Evolutionary conservation across 495 filamentous ascomycete genomes (phyloP).

Genomic region (Penicillium antarcticum): DNA sequence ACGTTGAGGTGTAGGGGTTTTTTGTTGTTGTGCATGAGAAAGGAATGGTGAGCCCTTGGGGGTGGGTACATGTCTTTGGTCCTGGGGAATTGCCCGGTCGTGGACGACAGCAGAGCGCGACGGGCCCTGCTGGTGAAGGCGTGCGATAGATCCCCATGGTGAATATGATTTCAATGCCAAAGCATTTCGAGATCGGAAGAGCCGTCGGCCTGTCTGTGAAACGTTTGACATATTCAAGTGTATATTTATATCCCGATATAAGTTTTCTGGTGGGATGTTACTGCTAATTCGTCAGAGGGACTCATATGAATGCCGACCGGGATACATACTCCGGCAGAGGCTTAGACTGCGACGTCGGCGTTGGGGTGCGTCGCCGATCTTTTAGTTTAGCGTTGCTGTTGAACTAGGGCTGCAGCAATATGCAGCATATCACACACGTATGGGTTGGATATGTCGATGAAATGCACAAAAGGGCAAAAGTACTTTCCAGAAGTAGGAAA

Average conservation of each 20-base stretch:
- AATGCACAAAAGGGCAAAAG: neutral
- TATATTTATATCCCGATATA: neutral
- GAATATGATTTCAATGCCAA: neutral
- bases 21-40: constrained; percentile 9
- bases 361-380: neutral
- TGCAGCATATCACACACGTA: neutral
- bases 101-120: constrained; percentile 26
- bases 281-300: neutral
- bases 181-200: constrained; percentile 8
- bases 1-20: constrained; percentile 3
- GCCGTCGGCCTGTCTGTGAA: constrained; percentile 3
- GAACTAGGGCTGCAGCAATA: neutral
- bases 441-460: neutral
- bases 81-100: constrained; percentile 24
- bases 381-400: neutral
- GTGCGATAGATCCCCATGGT: constrained; percentile 1
- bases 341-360: neutral
- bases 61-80: constrained; percentile 4
- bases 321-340: neutral
- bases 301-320: neutral
- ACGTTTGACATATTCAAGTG: constrained; percentile 9
- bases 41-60: constrained; percentile 10
- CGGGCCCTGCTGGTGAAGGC: constrained; percentile 25
- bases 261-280: neutral
- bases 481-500: too few species aligned